Evolutionary conservation across 208 protist species (phyloP).

Genomic region (Trypanosoma rangeli): DNA sequence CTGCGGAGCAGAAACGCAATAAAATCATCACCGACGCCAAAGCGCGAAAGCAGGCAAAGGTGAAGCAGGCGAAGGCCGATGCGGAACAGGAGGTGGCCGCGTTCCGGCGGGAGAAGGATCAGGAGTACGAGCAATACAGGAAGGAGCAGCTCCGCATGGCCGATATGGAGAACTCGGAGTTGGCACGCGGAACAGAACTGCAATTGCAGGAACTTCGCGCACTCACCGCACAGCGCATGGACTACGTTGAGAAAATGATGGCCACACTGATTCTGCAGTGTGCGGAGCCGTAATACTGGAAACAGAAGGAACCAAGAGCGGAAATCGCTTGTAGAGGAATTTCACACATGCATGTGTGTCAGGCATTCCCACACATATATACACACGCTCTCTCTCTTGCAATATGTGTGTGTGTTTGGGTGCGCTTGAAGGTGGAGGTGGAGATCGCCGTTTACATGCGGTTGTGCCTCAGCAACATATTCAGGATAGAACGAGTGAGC

Average conservation of each 20-base stretch:
- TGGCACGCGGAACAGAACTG: slow-evolving; percentile 62
- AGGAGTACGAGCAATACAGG: slow-evolving; percentile 70
- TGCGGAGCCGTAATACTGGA: slow-evolving; percentile 9
- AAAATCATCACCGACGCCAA: slow-evolving; percentile 80
- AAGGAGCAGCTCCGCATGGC: slow-evolving; percentile 48
- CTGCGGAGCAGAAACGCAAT: slow-evolving; percentile 85
- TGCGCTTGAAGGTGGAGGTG: too few species aligned
- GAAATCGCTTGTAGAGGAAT: too few species aligned
- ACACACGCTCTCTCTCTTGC: too few species aligned
- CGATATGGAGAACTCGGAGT: slow-evolving; percentile 58
- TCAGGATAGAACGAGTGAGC: neutral
- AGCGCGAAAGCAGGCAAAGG: slow-evolving; percentile 75
- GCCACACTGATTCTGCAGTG: slow-evolving; percentile 55
- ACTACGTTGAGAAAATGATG: slow-evolving; percentile 65
- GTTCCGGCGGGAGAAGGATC: slow-evolving; percentile 72
- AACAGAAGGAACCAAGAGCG: neutral
- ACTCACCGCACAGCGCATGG: slow-evolving; percentile 66
- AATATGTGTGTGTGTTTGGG: too few species aligned
- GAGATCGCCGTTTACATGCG: too few species aligned
- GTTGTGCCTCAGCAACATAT: neutral
- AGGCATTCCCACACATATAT: too few species aligned
- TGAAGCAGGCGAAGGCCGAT: slow-evolving; percentile 82
- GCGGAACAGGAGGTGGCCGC: slow-evolving; percentile 80
- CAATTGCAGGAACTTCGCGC: slow-evolving; percentile 59
- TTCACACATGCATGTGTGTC: too few species aligned